A percentile compares a stretch with the other conserved stretches of the same genome.
Conservation (phyloP, 371 early-diverging fungal genomes). For the Zancudomyces culisetae region DNA sequence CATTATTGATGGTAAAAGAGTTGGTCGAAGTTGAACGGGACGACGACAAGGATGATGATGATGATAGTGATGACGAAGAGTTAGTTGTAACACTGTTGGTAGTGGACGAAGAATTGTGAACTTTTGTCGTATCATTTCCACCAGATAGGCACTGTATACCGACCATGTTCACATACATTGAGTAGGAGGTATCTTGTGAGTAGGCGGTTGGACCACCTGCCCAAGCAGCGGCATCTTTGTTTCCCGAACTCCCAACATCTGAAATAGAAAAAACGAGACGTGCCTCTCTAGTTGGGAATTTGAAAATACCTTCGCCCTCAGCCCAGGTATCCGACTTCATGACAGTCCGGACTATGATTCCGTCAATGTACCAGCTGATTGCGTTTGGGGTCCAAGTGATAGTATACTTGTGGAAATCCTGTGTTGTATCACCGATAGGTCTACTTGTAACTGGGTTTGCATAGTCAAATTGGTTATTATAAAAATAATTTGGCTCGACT, state of each 20-base stretch:
- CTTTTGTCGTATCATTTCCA: too few species aligned
- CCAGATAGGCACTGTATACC: too few species aligned
- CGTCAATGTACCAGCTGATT: conserved; percentile 35
- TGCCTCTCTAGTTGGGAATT: conserved; percentile 33
- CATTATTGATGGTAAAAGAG: too few species aligned
- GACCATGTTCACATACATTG: neutral
- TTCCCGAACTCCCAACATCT: conserved; percentile 38
- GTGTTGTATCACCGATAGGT: conserved; percentile 12
- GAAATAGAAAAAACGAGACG: conserved; percentile 40
- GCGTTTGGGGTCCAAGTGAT: conserved; percentile 37
- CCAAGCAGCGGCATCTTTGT: conserved; percentile 38
- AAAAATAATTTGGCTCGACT: conserved; percentile 43
- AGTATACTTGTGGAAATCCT: conserved; percentile 17
- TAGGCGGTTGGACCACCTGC: conserved; percentile 28
- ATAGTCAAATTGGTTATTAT: conserved; percentile 29
- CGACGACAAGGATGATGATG: too few species aligned
- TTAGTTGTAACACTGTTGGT: too few species aligned
- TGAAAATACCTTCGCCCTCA: conserved; percentile 12
- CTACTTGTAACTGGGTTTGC: conserved; percentile 21
- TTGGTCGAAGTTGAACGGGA: too few species aligned
- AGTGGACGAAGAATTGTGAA: too few species aligned
- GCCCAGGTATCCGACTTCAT: conserved; percentile 19
- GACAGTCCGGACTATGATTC: conserved; percentile 27
- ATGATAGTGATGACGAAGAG: too few species aligned
- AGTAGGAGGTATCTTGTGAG: neutral